phyloP scores from a whole-genome alignment of 768 basidiomycete species.

The Pisolithus marmoratus region DNA sequence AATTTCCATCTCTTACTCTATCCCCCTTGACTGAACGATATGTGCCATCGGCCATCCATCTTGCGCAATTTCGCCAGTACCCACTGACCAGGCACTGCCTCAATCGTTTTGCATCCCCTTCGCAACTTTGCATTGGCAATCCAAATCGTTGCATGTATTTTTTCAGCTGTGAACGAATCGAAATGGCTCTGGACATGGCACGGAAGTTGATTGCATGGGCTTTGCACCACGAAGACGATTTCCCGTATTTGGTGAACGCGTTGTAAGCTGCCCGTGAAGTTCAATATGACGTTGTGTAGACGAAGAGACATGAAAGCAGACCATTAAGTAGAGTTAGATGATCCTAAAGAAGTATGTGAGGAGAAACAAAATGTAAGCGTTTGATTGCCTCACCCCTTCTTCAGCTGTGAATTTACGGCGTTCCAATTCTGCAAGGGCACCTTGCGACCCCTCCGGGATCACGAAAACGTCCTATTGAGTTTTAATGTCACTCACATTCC shows the following conservation, averaged over 20 bases:
- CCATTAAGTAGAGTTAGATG: slow-evolving; percentile 94
- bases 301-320: slow-evolving; percentile 19
- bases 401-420: slow-evolving; percentile 95
- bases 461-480: slow-evolving; percentile 78
- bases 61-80: slow-evolving; percentile 91
- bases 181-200: slow-evolving; percentile 88
- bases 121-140: slow-evolving; percentile 77
- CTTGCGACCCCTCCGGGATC: slow-evolving; percentile 78
- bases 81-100: slow-evolving; percentile 88
- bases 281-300: background rate
- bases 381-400: slow-evolving; percentile 70
- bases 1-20: slow-evolving; percentile 44
- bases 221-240: slow-evolving; percentile 90
- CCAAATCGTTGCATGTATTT: slow-evolving; percentile 93
- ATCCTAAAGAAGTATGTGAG: slow-evolving; percentile 48
- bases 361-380: background rate
- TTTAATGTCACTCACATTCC: background rate
- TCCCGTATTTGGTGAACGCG: slow-evolving; percentile 78
- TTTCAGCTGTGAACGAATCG: slow-evolving; percentile 90
- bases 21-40: slow-evolving; percentile 86
- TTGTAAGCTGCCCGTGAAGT: slow-evolving; percentile 65
- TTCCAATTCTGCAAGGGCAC: slow-evolving; percentile 87
- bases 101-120: slow-evolving; percentile 79
- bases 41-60: slow-evolving; percentile 89
- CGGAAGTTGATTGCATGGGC: slow-evolving; percentile 89